Evolutionary conservation across 2,329 filamentous ascomycete species (phyloP).

Genomic region (Aulographum hederae): DNA sequence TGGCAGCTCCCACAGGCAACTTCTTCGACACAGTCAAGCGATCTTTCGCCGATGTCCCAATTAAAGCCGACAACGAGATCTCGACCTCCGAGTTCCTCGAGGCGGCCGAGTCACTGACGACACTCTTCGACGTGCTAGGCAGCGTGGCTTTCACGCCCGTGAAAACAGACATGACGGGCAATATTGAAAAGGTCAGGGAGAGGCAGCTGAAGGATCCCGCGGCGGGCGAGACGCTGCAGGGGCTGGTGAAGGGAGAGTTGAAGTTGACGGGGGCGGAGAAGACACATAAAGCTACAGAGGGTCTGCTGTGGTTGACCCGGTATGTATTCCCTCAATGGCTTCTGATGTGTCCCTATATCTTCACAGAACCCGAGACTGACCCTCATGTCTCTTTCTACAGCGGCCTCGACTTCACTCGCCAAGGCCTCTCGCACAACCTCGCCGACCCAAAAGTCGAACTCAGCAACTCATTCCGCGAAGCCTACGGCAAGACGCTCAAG

Average conservation of each 20-base stretch:
- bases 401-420: slow-evolving; percentile 82
- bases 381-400: slow-evolving; percentile 29
- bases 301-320: slow-evolving; percentile 79
- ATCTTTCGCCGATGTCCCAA: slow-evolving; percentile 68
- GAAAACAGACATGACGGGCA: slow-evolving; percentile 79
- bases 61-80: slow-evolving; percentile 56
- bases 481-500: slow-evolving; percentile 78
- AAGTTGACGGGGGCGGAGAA: too few species aligned
- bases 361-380: not conserved
- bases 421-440: slow-evolving; percentile 64
- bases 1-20: slow-evolving; percentile 33
- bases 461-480: slow-evolving; percentile 64
- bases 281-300: slow-evolving; percentile 78
- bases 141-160: slow-evolving; percentile 70
- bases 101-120: slow-evolving; percentile 70
- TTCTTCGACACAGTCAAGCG: slow-evolving; percentile 73
- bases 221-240: slow-evolving; percentile 71
- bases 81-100: slow-evolving; percentile 77
- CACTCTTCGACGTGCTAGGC: slow-evolving; percentile 56
- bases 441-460: slow-evolving; percentile 55
- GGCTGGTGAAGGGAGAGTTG: slow-evolving; percentile 70
- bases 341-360: slow-evolving; percentile 2
- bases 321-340: slow-evolving; percentile 22
- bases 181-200: slow-evolving; percentile 78
- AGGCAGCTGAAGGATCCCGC: slow-evolving; percentile 60